Conservation (phyloP, 2,329 filamentous ascomycete genomes). For the Colletotrichum tropicale region DNA sequence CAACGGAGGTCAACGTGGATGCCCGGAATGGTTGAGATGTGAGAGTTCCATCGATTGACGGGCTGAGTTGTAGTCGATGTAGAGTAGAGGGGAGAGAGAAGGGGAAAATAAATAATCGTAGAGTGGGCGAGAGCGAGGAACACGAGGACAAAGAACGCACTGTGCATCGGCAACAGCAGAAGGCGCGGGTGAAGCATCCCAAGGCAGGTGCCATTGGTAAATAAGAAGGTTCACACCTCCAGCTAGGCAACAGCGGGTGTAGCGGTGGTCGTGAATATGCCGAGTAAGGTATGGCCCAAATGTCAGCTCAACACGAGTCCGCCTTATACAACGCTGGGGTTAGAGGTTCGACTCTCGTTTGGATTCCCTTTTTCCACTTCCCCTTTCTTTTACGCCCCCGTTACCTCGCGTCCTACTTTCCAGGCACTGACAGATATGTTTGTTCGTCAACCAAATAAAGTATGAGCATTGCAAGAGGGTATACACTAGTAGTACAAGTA, state of each 20-base stretch:
- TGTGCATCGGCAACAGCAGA: background rate
- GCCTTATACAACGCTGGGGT: background rate
- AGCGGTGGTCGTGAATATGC: background rate
- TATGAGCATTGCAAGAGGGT: background rate
- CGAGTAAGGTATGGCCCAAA: background rate
- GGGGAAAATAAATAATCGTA: background rate
- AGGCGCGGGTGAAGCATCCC: background rate
- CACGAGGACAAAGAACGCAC: accelerated
- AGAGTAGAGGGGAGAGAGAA: background rate
- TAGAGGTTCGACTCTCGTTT: background rate
- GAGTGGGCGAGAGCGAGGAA: background rate
- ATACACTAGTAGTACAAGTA: background rate
- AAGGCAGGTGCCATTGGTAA: background rate
- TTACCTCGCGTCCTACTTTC: background rate
- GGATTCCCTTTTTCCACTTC: background rate
- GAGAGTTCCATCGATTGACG: background rate
- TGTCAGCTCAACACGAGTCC: background rate
- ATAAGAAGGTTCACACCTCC: background rate
- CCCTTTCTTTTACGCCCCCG: background rate
- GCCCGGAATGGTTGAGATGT: background rate
- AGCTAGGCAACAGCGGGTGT: background rate
- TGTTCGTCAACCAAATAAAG: background rate
- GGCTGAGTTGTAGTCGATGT: background rate
- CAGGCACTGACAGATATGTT: background rate
- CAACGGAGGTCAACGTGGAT: background rate